Evolutionary conservation across 345 rosid species (phyloP), one percentile per base, ranked within the genome.

Genomic region (Citrus maxima): DNA sequence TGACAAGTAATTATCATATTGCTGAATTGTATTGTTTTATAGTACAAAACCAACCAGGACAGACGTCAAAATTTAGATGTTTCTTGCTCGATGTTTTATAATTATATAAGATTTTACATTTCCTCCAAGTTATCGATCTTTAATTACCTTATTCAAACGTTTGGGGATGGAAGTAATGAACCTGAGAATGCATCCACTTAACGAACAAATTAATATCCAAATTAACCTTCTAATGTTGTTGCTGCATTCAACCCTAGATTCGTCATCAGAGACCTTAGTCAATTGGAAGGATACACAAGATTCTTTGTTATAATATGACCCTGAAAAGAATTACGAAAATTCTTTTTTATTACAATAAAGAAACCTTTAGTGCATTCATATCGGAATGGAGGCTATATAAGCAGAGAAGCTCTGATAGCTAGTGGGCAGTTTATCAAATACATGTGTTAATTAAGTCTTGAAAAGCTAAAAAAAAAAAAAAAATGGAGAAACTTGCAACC

Each of bases 401-500:
- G 40, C 13, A 25, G 35, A 12, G 30, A 12, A 56, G 46, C 25
- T 32, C 22, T 46, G 51, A 54, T 37, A 35, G 3, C 70, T 35
- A 22, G 61, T 34, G 22, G 21, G 1, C 61, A 51, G 3, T 6
- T 25, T 25, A 51, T 70, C 73, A 46, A 35, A 10, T 56, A 35
- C 32, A 0, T 35, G 22, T 24, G 42, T 22, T 51, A 28, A 64
- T 13, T 51, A 28, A 75, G 24, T 51, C 34, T 66, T 35, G 70
- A 25, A 74, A 42, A 62, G 40, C 59, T 42, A 40, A 40, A 12
- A 6, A 37, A 35, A 6, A 37, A 35, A 5, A 13, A 25, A 8
- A 56, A 22, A 84, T 84, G 87, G 86, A 42, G 64, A 84, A 70
- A 73, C 67, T 71, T 40, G 59, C 79, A 70, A 69, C 46, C 66